Percentiles rank a stretch among this genome's conserved stretches.
These are phyloP conservation scores for Coriaria nepalensis DNA, from an alignment of 306 rosid species.

Conservation along the genomic window DNA sequence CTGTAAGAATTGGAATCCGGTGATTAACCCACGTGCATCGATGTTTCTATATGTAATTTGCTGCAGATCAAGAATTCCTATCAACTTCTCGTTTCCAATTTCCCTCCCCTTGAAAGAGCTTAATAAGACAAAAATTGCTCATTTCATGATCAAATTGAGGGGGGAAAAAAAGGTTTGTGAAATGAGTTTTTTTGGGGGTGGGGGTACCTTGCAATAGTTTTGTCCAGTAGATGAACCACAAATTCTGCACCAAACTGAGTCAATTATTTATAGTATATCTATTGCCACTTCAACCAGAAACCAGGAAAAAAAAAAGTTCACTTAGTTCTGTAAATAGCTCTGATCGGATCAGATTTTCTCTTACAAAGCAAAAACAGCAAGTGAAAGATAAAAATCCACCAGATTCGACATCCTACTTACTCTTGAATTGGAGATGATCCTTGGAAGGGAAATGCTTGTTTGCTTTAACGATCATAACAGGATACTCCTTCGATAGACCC, in stretches of 20 bases:
- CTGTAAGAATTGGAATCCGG: constrained; percentile 87
- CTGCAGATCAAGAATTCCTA: constrained; percentile 64
- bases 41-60: constrained; percentile 45
- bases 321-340: too few species aligned
- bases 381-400: neutral
- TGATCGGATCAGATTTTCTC: too few species aligned
- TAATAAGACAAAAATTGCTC: constrained; percentile 20
- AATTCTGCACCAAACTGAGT: constrained; percentile 47
- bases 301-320: too few species aligned
- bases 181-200: constrained; percentile 1
- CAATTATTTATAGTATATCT: neutral
- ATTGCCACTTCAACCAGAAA: constrained; percentile 4
- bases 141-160: neutral
- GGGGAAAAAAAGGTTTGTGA: neutral
- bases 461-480: constrained; percentile 44
- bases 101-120: constrained; percentile 65
- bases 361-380: neutral
- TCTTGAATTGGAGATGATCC: constrained; percentile 78
- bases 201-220: constrained; percentile 65
- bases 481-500: constrained; percentile 42
- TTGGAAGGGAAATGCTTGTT: constrained; percentile 57
- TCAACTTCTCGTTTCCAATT: constrained; percentile 70
- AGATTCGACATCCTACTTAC: constrained; percentile 20
- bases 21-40: constrained; percentile 69
- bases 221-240: constrained; percentile 59